phyloP scores from a whole-genome alignment of 352 stramenopile genomes.

The Lagenidium sp. region DNA sequence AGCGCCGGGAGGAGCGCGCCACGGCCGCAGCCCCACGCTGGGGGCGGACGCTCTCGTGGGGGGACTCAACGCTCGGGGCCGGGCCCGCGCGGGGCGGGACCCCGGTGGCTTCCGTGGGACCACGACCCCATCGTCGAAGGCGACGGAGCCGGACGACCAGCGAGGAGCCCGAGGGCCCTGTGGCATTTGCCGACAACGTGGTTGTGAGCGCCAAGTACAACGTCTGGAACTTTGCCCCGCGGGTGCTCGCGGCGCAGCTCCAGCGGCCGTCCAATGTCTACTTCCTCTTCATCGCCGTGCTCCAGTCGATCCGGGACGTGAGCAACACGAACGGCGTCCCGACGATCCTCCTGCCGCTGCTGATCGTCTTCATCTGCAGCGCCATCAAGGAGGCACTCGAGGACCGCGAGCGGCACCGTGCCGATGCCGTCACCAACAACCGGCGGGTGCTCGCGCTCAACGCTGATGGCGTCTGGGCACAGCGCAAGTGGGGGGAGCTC shows the following conservation, averaged over 20 bases:
- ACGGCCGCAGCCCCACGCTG: neutral
- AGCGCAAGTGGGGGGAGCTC: conserved; percentile 51
- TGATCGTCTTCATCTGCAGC: conserved; percentile 71
- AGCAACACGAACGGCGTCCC: conserved; percentile 83
- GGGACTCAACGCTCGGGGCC: too few relatives aligned
- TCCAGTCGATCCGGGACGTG: conserved; percentile 78
- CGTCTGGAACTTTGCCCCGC: conserved; percentile 61
- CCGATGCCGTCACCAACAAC: conserved; percentile 64
- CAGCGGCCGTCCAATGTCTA: conserved; percentile 78
- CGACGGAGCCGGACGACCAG: conserved; percentile 8
- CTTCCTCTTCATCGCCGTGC: conserved; percentile 78
- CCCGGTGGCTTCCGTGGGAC: neutral
- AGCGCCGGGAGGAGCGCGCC: neutral
- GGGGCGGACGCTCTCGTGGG: too few relatives aligned
- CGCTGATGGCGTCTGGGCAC: conserved; percentile 31
- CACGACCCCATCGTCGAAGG: neutral
- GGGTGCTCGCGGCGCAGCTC: conserved; percentile 64
- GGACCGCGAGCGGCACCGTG: conserved; percentile 69
- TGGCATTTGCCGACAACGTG: conserved; percentile 44
- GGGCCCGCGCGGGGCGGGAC: neutral
- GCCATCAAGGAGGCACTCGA: conserved; percentile 80
- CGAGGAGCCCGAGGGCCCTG: conserved; percentile 6
- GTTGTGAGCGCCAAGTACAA: conserved; percentile 82
- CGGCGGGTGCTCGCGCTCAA: conserved; percentile 40
- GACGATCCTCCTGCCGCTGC: conserved; percentile 64